phyloP scores from a whole-genome alignment of 2,329 filamentous ascomycete genomes.

The Colletotrichum lupini region DNA sequence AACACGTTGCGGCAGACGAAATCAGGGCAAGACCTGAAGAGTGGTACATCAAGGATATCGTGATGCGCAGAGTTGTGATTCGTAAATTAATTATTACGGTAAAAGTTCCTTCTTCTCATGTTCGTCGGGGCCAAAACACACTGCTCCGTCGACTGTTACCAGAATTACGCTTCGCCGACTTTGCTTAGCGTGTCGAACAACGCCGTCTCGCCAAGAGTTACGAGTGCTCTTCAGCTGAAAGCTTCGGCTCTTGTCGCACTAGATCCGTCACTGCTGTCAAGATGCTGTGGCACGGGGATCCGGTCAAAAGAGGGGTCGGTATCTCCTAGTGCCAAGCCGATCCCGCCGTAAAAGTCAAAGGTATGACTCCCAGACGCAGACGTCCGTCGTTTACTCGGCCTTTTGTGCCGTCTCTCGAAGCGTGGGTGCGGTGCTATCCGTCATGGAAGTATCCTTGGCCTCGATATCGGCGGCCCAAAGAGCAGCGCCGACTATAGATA shows the following conservation, averaged over 20 bases:
- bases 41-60: background rate
- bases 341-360: background rate
- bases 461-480: constrained; percentile 95
- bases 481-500: constrained; percentile 78
- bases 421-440: constrained; percentile 60
- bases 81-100: background rate
- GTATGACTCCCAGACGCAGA: background rate
- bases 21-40: too few species aligned
- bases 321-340: background rate
- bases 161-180: background rate
- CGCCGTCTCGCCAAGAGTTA: background rate
- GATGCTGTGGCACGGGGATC: constrained; percentile 23
- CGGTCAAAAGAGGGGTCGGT: constrained; percentile 1
- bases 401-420: constrained; percentile 62
- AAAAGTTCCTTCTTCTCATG: background rate
- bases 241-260: background rate
- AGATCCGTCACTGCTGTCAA: constrained; percentile 18
- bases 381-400: constrained; percentile 50
- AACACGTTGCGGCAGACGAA: background rate
- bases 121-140: background rate
- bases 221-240: background rate
- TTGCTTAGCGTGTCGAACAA: background rate
- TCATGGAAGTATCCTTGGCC: constrained; percentile 60
- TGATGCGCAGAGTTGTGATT: background rate
- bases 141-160: background rate